A percentile compares a stretch with the other conserved stretches of the same genome.
Evolutionary conservation across 139 green algal species (phyloP).

Genomic region (Bryopsis sp.): DNA sequence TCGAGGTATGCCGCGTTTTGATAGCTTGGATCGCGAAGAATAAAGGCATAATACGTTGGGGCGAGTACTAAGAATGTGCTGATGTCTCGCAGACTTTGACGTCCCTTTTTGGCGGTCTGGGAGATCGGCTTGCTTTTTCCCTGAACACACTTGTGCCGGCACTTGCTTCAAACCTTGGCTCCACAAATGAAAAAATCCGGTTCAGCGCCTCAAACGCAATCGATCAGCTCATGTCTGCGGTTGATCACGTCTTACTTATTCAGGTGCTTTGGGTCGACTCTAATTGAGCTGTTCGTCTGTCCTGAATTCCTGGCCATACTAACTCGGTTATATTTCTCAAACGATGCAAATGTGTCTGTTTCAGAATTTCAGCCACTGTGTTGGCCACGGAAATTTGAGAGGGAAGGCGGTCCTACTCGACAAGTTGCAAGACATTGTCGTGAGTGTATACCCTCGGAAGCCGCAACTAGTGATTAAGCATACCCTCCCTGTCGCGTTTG

Average conservation of each 20-base stretch:
- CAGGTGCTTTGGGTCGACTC: conserved; percentile 11
- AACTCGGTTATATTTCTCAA: background rate
- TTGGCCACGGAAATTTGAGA: conserved; percentile 30
- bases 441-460: background rate
- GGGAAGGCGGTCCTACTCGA: conserved; percentile 41
- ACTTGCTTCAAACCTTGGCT: conserved; percentile 39
- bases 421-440: conserved; percentile 32
- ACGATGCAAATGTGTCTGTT: too few species aligned
- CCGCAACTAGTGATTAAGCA: conserved; percentile 17
- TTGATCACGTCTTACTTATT: conserved; percentile 37
- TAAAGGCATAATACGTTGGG: background rate
- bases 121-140: background rate
- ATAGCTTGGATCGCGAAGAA: background rate
- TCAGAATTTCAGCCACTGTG: conserved; percentile 46
- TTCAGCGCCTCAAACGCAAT: conserved; percentile 20
- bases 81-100: conserved; percentile 14
- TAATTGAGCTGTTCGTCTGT: background rate
- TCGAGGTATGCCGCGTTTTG: conserved; percentile 14
- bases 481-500: conserved; percentile 17
- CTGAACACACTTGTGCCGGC: conserved; percentile 51
- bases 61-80: background rate
- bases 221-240: conserved; percentile 26
- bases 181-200: conserved; percentile 43
- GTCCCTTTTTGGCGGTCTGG: background rate
- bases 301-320: background rate